Evolutionary conservation across 2,329 filamentous ascomycete genomes (phyloP).

Genomic region (Scolecobasidium constrictum): DNA sequence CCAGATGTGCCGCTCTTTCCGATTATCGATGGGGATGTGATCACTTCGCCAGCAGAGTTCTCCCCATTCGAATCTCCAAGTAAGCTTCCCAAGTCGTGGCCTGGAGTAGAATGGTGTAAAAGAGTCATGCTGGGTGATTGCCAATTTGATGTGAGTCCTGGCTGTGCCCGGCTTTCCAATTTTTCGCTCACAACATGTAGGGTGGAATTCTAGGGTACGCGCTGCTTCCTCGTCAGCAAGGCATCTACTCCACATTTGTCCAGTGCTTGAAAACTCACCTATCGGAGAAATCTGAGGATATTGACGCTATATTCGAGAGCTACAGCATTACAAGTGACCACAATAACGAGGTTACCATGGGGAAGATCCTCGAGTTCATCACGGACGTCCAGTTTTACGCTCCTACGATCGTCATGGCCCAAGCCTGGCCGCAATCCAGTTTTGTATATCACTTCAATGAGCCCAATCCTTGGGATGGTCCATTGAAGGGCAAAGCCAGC

Average conservation of each 20-base stretch:
- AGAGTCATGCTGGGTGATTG: conserved; percentile 38
- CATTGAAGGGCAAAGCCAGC: conserved; percentile 21
- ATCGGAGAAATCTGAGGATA: no score
- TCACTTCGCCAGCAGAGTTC: conserved; percentile 23
- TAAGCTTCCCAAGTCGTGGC: conserved; percentile 17
- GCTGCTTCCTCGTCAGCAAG: no score
- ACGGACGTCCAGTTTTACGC: conserved; percentile 38
- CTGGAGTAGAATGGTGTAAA: conserved; percentile 34
- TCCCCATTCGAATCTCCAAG: conserved; percentile 17
- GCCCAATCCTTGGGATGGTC: conserved; percentile 23
- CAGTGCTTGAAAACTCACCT: no score
- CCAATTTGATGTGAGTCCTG: conserved; percentile 34
- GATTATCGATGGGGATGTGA: conserved; percentile 32
- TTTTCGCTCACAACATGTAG: no score
- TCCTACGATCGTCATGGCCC: conserved; percentile 30
- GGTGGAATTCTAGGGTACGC: no score
- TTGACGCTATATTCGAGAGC: no score
- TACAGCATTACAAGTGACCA: no score
- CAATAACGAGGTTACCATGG: no score
- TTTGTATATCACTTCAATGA: conserved; percentile 25
- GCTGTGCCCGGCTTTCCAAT: no score
- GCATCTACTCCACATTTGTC: no score
- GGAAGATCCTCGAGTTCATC: conserved; percentile 30
- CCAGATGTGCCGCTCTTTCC: conserved; percentile 24
- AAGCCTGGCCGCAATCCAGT: conserved; percentile 19